Percentiles rank a stretch among this genome's conserved stretches.
These are phyloP conservation scores for Myochromella boudieri DNA, from an alignment of 768 basidiomycete species.

Conservation along the genomic window DNA sequence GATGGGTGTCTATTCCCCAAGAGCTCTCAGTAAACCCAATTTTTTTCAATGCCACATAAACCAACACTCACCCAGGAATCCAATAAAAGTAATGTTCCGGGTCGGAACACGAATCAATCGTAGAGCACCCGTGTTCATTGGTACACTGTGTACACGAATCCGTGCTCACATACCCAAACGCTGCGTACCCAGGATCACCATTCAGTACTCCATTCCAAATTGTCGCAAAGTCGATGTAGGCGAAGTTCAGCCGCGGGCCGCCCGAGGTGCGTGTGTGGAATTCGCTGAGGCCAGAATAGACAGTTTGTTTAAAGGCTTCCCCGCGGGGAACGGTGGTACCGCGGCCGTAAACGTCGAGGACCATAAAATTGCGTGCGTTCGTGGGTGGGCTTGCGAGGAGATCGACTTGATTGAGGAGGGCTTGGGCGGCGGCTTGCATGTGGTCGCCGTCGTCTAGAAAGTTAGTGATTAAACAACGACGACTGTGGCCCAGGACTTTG, in stretches of 20 bases:
- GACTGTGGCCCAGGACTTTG: not conserved
- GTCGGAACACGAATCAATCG: constrained; percentile 33
- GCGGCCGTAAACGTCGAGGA: constrained; percentile 51
- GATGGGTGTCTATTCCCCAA: constrained; percentile 43
- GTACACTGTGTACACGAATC: constrained; percentile 31
- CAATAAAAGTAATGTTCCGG: constrained; percentile 54
- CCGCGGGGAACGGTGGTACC: constrained; percentile 40
- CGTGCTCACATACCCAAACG: constrained; percentile 48
- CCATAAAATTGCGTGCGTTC: constrained; percentile 47
- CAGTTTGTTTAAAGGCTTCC: constrained; percentile 44
- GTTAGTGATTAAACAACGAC: not conserved
- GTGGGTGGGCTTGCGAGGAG: constrained; percentile 50
- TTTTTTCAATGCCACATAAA: not conserved
- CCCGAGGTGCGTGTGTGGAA: constrained; percentile 30
- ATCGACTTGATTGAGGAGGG: constrained; percentile 42
- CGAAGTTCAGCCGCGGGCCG: constrained; percentile 34
- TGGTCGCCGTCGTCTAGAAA: constrained; percentile 43
- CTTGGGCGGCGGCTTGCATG: constrained; percentile 42
- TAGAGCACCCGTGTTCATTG: constrained; percentile 30
- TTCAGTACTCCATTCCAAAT: constrained; percentile 52
- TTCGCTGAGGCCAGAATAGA: constrained; percentile 40
- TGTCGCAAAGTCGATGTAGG: constrained; percentile 46
- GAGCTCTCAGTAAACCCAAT: not conserved
- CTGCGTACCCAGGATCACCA: constrained; percentile 38
- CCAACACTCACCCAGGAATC: constrained; percentile 48